Evolutionary conservation across 2,329 filamentous ascomycete species (phyloP).

Genomic region (Leptographium flavum): DNA sequence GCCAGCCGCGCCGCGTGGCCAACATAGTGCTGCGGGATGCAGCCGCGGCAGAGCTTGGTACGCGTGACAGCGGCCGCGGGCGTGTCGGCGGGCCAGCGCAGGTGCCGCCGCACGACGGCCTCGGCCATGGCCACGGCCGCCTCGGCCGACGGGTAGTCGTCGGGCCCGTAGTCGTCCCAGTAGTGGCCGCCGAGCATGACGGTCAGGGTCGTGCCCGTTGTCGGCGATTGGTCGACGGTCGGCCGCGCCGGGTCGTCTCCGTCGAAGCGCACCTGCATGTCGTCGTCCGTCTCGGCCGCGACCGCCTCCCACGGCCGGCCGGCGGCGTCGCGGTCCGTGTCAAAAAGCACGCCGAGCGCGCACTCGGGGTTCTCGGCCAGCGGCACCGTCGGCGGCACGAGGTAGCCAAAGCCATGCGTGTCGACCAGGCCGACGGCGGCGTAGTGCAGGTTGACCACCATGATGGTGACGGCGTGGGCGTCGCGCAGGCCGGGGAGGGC

Average conservation of each 20-base stretch:
- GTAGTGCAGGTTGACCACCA: conserved; percentile 88
- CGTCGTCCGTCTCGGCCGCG: neutral
- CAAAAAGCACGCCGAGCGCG: conserved; percentile 77
- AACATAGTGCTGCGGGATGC: conserved; percentile 81
- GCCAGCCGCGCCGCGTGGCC: conserved; percentile 56
- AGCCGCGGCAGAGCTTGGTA: conserved; percentile 47
- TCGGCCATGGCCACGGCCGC: conserved; percentile 58
- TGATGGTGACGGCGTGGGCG: conserved; percentile 62
- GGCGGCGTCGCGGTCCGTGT: conserved; percentile 51
- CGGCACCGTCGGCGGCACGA: conserved; percentile 56
- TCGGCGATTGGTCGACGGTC: conserved; percentile 21
- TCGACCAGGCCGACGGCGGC: conserved; percentile 44
- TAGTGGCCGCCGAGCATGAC: conserved; percentile 92
- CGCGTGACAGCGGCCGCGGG: conserved; percentile 32
- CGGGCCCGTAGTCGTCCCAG: conserved; percentile 46
- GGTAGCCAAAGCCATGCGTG: conserved; percentile 73
- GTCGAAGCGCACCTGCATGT: too few species aligned
- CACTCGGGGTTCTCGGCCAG: conserved; percentile 18
- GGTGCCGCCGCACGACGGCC: conserved; percentile 55
- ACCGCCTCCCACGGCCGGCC: conserved; percentile 10
- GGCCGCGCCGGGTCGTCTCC: too few species aligned
- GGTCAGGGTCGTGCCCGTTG: conserved; percentile 68
- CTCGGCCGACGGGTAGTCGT: conserved; percentile 45
- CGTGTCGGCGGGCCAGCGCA: conserved; percentile 36
- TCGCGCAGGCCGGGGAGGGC: conserved; percentile 33